phyloP scores from a whole-genome alignment of 23 red algal genomes.

The Gracilaria domingensis region DNA sequence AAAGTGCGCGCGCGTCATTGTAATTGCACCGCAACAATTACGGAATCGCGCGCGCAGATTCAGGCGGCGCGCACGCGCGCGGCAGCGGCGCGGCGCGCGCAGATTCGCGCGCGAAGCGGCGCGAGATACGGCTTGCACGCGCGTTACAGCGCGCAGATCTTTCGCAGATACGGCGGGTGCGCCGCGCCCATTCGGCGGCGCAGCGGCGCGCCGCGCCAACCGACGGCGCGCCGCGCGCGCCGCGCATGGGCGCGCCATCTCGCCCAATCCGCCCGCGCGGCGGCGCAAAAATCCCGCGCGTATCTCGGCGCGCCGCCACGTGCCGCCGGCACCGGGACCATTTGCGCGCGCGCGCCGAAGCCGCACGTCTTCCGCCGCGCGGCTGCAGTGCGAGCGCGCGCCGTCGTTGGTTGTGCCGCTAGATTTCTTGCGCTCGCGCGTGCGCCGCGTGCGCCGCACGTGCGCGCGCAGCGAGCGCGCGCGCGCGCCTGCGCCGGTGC shows the following conservation, averaged over 20 bases:
- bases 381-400: not conserved
- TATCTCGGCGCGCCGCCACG: not conserved
- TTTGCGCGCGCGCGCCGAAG: not conserved
- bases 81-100: not conserved
- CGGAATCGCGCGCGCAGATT: not conserved
- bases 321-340: not conserved
- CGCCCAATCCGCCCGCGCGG: not conserved
- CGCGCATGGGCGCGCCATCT: not conserved
- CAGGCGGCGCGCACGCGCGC: not conserved
- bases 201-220: not conserved
- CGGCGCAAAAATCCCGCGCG: not conserved
- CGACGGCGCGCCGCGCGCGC: not conserved
- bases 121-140: no score
- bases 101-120: conserved; percentile 34
- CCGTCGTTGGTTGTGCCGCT: not conserved
- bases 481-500: no score
- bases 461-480: not conserved
- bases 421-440: not conserved
- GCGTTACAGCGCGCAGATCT: no score
- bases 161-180: no score
- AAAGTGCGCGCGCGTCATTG: no score
- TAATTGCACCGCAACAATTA: no score
- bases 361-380: not conserved
- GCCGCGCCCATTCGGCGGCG: no score
- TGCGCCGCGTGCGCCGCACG: not conserved